Percentiles rank a stretch among this genome's conserved stretches.
Conservation (phyloP, 208 protist species). For the Leishmania aethiopica region DNA sequence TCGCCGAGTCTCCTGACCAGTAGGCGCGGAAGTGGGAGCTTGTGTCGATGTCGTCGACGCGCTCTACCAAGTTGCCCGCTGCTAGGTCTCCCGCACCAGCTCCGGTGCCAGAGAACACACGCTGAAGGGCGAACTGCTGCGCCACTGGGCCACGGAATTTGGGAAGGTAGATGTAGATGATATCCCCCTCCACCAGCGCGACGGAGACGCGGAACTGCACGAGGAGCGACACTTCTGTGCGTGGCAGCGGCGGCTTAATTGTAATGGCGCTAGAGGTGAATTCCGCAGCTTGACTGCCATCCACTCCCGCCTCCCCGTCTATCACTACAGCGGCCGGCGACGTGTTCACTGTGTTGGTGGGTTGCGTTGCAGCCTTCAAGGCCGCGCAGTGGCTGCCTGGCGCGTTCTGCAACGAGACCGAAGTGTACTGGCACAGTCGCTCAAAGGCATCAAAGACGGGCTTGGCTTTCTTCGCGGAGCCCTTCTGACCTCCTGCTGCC, state of each 20-base stretch:
- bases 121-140: conserved; percentile 58
- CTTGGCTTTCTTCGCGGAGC: conserved; percentile 39
- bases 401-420: conserved; percentile 10
- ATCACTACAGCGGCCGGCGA: neutral
- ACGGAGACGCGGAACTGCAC: conserved; percentile 79
- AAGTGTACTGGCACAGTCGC: conserved; percentile 37
- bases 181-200: conserved; percentile 56
- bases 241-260: conserved; percentile 61
- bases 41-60: conserved; percentile 42
- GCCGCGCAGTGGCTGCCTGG: neutral
- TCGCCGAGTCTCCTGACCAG: conserved; percentile 66
- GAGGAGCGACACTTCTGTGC: conserved; percentile 53
- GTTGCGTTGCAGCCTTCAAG: neutral
- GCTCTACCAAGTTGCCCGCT: conserved; percentile 1
- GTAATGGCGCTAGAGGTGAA: conserved; percentile 56
- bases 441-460: conserved; percentile 51
- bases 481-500: conserved; percentile 10
- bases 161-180: conserved; percentile 62
- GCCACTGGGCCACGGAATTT: conserved; percentile 60
- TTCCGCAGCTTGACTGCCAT: conserved; percentile 37
- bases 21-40: conserved; percentile 63
- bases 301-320: neutral
- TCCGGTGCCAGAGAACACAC: neutral
- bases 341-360: neutral
- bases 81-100: neutral